These are phyloP conservation scores for Penicillium digitatum DNA, from an alignment of 2,329 filamentous ascomycete genomes.

Conservation along the genomic window DNA sequence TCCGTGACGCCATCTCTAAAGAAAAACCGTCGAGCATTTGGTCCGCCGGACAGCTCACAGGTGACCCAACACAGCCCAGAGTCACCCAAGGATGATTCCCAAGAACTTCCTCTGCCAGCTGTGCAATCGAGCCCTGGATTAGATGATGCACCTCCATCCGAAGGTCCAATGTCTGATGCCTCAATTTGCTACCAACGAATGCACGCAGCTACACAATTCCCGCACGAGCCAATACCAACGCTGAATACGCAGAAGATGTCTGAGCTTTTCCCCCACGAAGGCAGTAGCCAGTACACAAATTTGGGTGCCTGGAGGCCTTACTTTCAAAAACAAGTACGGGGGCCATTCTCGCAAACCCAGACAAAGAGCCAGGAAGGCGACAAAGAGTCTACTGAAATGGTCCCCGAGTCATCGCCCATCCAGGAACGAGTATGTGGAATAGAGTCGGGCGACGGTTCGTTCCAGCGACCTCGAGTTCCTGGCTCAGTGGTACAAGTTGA, in stretches of 20 bases:
- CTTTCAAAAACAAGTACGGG: conserved; percentile 6
- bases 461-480: conserved; percentile 20
- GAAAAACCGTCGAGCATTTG: background rate
- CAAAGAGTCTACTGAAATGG: conserved; percentile 30
- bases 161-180: conserved; percentile 33
- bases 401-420: conserved; percentile 42
- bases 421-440: conserved; percentile 16
- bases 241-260: conserved; percentile 37
- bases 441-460: conserved; percentile 7
- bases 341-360: conserved; percentile 21
- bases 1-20: conserved; percentile 9
- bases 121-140: conserved; percentile 21
- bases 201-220: conserved; percentile 37
- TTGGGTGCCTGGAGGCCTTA: background rate
- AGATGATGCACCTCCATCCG: conserved; percentile 25
- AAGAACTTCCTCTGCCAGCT: conserved; percentile 31
- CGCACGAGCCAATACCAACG: conserved; percentile 34
- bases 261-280: conserved; percentile 37
- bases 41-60: background rate
- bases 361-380: conserved; percentile 20
- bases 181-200: conserved; percentile 38
- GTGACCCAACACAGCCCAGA: conserved; percentile 9
- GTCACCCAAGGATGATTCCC: conserved; percentile 26
- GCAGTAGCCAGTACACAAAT: conserved; percentile 17
- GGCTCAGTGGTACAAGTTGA: conserved; percentile 39